Evolutionary conservation across 345 rosid genomes (phyloP), one percentile per base, ranked within the genome.

Genomic region (Eucalyptus regnans): DNA sequence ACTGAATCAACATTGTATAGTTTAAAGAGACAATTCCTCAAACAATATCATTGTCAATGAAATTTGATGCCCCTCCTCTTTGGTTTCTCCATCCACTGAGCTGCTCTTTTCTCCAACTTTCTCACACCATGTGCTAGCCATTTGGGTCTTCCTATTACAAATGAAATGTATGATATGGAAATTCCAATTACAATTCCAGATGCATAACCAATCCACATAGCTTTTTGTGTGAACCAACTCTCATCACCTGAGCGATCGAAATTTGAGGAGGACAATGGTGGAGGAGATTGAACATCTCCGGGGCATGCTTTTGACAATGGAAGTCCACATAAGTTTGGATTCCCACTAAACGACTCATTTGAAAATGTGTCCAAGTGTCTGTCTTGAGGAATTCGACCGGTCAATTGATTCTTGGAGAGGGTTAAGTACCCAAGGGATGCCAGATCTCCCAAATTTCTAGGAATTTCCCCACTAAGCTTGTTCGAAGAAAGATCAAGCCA

Each of bases 171-270:
- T 68, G 80, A 17, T 17, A 33, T 16, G 13, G 80, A 68, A 33
- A 68, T 18, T 5, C 44, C 80, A 33, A 33, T 71, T 37, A 71
- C 81, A 18, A 71, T 3, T 33, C 81, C 3, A 9, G 46, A 33
- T 71, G 46, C 81, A 33, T 71, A 71, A 71, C 81, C 25, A 8
- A 71, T 71, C 81, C 6, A 71, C 2, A 1, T 12, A 9, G 10
- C 25, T 1, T 71, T 33, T 17, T 71, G 4, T 18, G 11, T 71
- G 81, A 18, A 33, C 81, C 81, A 71, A 37, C 46, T 18, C 81
- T 71, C 27, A 71, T 71, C 25, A 11, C 81, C 14, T 33, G 0
- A 0, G 25, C 0, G 2, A 0, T 33, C 1, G 12, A 71, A 71
- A 71, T 1, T 9, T 71, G 80, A 37, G 10, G 43, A 15, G 41